These are phyloP conservation scores for Cicer chorassanicum DNA, from an alignment of 306 rosid genomes.

Conservation along the genomic window DNA sequence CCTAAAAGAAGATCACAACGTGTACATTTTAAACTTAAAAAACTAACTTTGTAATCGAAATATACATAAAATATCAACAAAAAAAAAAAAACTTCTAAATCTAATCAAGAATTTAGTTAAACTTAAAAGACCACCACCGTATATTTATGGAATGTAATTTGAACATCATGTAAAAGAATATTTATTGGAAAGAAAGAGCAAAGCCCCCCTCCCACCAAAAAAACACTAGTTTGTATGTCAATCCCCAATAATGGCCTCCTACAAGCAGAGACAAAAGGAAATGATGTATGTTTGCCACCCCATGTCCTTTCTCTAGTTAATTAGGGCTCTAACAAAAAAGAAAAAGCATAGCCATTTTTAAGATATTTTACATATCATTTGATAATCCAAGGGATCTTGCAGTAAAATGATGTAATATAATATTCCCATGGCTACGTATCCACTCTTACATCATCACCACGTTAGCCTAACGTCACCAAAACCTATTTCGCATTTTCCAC, in stretches of 20 bases:
- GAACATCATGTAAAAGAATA: too few relatives aligned
- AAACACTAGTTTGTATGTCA: too few relatives aligned
- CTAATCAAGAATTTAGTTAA: too few relatives aligned
- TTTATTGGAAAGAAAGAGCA: too few relatives aligned
- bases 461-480: constrained; percentile 66
- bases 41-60: too few relatives aligned
- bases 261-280: constrained; percentile 84
- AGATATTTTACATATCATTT: constrained; percentile 23
- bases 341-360: constrained; percentile 30
- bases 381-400: constrained; percentile 37
- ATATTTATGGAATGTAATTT: too few relatives aligned
- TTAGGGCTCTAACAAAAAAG: constrained; percentile 48
- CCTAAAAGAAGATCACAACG: too few relatives aligned
- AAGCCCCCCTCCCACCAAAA: too few relatives aligned
- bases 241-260: constrained; percentile 51
- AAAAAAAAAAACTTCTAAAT: too few relatives aligned
- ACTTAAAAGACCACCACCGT: too few relatives aligned
- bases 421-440: constrained; percentile 50
- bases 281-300: constrained; percentile 91
- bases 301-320: constrained; percentile 44
- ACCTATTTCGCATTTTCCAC: not conserved
- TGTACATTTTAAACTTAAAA: too few relatives aligned
- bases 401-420: constrained; percentile 41
- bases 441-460: constrained; percentile 61
- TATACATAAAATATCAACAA: too few relatives aligned